Conservation (phyloP, 306 rosid species). For the Acacia melanoxylon region DNA sequence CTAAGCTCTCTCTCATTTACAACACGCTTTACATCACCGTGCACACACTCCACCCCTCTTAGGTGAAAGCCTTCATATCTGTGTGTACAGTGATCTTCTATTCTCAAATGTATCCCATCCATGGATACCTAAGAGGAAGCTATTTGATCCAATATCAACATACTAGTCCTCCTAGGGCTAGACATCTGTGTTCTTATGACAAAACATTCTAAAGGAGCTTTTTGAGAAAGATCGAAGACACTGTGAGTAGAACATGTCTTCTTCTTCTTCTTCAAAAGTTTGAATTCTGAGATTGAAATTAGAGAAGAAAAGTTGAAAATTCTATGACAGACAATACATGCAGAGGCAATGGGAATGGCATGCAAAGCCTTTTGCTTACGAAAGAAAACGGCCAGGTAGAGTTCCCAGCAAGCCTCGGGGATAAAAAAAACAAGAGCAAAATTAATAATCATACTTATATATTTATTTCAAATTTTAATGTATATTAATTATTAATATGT, state of each 20-base stretch:
- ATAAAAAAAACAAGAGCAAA: neutral
- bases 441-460: neutral
- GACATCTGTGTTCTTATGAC: no score
- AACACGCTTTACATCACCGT: no score
- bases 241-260: slow-evolving; percentile 47
- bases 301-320: neutral
- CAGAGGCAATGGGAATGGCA: neutral
- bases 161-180: no score
- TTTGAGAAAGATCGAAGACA: slow-evolving; percentile 39
- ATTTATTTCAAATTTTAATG: no score
- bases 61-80: no score
- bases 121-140: no score
- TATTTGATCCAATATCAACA: no score
- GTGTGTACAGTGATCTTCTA: no score
- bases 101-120: no score
- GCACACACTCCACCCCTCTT: no score
- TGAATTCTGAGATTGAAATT: neutral
- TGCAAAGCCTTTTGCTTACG: neutral
- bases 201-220: slow-evolving; percentile 51
- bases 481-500: neutral
- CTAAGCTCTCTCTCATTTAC: no score
- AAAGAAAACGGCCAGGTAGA: slow-evolving; percentile 37
- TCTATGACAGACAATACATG: neutral
- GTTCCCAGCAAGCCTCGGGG: slow-evolving; percentile 13
- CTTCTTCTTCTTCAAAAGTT: neutral